Base-by-base conservation (phyloP, 257 asterid species). In the Nicotiana tomentosiformis region DNA sequence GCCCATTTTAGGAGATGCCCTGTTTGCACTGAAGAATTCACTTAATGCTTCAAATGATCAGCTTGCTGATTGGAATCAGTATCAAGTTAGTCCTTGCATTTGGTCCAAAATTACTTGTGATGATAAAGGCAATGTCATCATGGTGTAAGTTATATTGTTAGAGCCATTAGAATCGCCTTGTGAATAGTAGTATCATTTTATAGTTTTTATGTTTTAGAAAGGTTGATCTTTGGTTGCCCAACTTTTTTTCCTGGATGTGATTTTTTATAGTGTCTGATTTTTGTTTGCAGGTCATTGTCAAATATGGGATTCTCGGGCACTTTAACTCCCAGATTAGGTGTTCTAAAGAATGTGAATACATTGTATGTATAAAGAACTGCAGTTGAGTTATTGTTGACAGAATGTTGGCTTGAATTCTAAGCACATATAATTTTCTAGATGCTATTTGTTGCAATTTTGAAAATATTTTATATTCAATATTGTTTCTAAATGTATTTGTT, bases 301-400 rank as follows among this genome's bases (percentile, higher is more conserved):
- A 93, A 91, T 87, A 92, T 96, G 97, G 97, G 98, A 39, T 92
- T 96, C 86, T 83, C 96, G 35, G 99, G 99, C 86, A 90, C 93
- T 29, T 82, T 96, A 69, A 90, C 99, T 18, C 96, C 99, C 33
- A 82, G 82, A 87, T 84, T 94, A 51, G 97, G 93, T 87, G 88
- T 80, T 83, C 81, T 96, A 84, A 92, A 88, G 87, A 78, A 86
- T 86, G 90, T 96, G 81, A 87, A 82, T 1, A 91, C 98, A 33
- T 93, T 96, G 99, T 96, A 91, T 2, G 97, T 88, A 20, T 85
- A 46, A 64, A 65, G 51, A 84, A 69, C 83, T 74, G 18, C 5
- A 14, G 80, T 37, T 26, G 43, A 74, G 23, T 46, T 49, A 49
- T 51, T 80, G 32, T 81, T 84, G 78, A 70, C 70, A 16, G 83